Evolutionary conservation across 345 rosid genomes (phyloP), one percentile per base, ranked within the genome.

Genomic region (Hibiscus tridactylites): DNA sequence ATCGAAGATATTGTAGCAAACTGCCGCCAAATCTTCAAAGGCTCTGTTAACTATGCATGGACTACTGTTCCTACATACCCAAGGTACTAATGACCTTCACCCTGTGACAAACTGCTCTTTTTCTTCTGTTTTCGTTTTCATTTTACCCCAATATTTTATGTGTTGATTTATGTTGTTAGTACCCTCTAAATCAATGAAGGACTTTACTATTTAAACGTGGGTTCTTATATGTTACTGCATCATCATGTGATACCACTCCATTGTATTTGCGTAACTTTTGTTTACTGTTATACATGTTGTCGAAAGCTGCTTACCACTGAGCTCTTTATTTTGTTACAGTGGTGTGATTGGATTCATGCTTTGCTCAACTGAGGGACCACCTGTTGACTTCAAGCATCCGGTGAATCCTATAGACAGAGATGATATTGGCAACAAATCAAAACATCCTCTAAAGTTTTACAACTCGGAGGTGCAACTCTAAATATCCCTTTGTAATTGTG

Each of bases 311-410:
- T 26, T 11, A 61, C 9, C 33, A n/a, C 13, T 6, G 21, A 56
- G 24, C 19, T 42, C 59, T 71, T 10, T 62, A 16, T 58, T 73
- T 12, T 47, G 52, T 85, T 76, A 58, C 83, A 94, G 98, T 76
- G 97, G 97, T 16, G 92, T 94, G 78, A 94, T 94, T 17, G 98
- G 98, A 28, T 94, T 94, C 85, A 91, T 94, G 97, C 93, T 94
- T 62, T 94, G 98, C 81, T 88, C 98, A 9, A 88, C 91, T 0
- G 98, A 90, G 70, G 98, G 98, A 44, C 96, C 97, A 21, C 11
- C 83, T 5, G 95, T 94, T 13, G 93, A 91, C 75, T 94, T 94
- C 87, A 91, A 90, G 87, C 82, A 88, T 73, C 97, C 98, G 13
- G 86, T 85, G 64, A 91, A 83, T 66, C 87, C 86, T 3, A 85